Evolutionary conservation across 2,329 filamentous ascomycete genomes (phyloP), one percentile per base, ranked within the genome.

Genomic region (Monascus ruber): DNA sequence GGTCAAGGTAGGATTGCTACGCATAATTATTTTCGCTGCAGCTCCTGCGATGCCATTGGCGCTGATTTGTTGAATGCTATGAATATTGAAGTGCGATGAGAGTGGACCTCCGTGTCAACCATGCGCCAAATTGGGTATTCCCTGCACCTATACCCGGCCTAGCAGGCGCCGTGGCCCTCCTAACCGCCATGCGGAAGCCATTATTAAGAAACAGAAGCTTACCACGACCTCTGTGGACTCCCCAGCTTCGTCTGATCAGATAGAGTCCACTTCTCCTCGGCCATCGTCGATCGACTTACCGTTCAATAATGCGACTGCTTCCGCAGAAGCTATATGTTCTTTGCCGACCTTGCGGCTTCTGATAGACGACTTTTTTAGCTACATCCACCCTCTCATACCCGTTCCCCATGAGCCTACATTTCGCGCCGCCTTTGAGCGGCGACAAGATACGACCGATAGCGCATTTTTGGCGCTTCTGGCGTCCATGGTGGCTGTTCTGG

Each of bases 101-200:
- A 69, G 69, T 32, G 77, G 77, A n/a, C 76, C 76, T 26, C 78
- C 79, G 35, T 83, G 79, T 62, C 67, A 73, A 53, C 77, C 77
- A 35, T 83, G 79, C 58, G 68, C 74, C 33, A 71, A 73, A 38
- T 66, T 82, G 46, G 76, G 80, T 45, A 81, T 82, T 36, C 76
- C 76, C 25, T 83, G 79, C 55, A 82, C 78, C 41, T 81, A 79
- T 54, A 70, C 79, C 35, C 67, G 78, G 45, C 77, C 77, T 25
- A 79, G 73, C 53, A 69, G 75, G 41, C 69, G 79, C 42, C 68
- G 79, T 51, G 79, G 79, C 4, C 79, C 79, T 29, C 77, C 78
- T 27, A 83, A 82, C 50, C 65, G 73, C 46, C 77, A 81, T 62
- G 77, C 77, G 11, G 78, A 81, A 62, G 75, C 74, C 17, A 17